Base-by-base conservation (phyloP, 345 rosid genomes). In the Brassica incana region DNA sequence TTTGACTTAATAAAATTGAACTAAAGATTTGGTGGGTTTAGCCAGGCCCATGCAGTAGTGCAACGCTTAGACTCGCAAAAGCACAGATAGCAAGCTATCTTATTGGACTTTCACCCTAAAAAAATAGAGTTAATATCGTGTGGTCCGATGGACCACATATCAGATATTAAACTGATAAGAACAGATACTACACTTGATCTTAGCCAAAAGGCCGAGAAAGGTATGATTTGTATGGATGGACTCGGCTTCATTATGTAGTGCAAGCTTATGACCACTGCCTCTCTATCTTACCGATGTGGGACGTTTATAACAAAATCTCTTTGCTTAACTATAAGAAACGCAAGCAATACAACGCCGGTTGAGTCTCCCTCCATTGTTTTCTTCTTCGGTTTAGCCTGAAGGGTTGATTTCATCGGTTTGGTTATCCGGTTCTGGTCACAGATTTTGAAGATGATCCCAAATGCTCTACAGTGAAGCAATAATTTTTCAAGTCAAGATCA, bases 121-220 rank as follows among this genome's bases (percentile, higher is more conserved):
- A 63, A 69, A 63, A 69, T 69, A 75, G 43, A 80, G 63, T 77
- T 81, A 81, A 77, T 81, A 77, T 81, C 81, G 74, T 77, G 71
- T 35, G 71, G 3, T 0, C 74, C 74, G 52, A 81, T 81, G 71
- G 52, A 14, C 75, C 82, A 70, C 85, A 77, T 87, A 87, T 85
- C 87, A 87, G 85, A 87, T 87, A 87, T 87, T 85, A 87, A 85
- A 85, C 86, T 84, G 88, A 85, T 85, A 87, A 87, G 87, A 85
- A 87, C 87, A 87, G 81, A 85, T 85, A 87, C 85, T 85, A 87
- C 87, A 85, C 85, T 87, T 85, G 88, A 85, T 87, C 88, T 87
- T 85, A 87, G 87, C 90, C 90, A 87, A 87, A 87, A 85, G 87
- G 90, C 87, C 87, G 88, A 85, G 87, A 87, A 85, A 87, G 88